Evolutionary conservation across 73 alveolate genomes (phyloP).

Genomic region (Tetrahymena malaccensis): DNA sequence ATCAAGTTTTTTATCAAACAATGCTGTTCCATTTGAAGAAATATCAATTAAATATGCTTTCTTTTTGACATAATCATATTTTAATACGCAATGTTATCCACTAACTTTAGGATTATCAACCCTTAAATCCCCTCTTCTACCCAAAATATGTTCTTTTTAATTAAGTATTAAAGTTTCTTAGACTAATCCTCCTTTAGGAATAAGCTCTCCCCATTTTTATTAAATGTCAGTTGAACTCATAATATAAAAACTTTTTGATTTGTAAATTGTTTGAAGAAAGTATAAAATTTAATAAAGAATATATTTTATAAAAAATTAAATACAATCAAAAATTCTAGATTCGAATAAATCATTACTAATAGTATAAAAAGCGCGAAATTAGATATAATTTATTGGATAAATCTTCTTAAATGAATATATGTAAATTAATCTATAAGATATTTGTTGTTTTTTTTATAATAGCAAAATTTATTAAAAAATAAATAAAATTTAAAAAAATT

Average conservation of each 20-base stretch:
- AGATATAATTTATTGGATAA: neutral
- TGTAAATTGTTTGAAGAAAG: neutral
- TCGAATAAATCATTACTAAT: too few relatives aligned
- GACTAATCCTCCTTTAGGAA: neutral
- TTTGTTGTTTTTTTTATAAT: too few relatives aligned
- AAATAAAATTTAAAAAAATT: too few relatives aligned
- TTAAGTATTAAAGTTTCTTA: neutral
- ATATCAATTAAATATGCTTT: neutral
- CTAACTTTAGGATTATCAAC: neutral
- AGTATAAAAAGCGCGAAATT: neutral
- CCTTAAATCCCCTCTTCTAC: neutral
- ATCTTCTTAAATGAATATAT: too few relatives aligned
- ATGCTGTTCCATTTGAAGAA: neutral
- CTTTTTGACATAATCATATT: neutral
- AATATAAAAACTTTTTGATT: neutral
- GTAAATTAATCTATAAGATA: too few relatives aligned
- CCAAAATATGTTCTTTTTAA: neutral
- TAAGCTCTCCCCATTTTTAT: neutral
- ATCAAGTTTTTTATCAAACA: neutral
- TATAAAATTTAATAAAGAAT: neutral
- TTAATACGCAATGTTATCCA: neutral
- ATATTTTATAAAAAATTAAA: too few relatives aligned
- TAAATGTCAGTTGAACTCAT: neutral
- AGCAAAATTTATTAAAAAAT: too few relatives aligned
- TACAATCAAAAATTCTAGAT: too few relatives aligned